Conservation (phyloP, 805 yeast species). For the Naumovozyma dairenensis region DNA sequence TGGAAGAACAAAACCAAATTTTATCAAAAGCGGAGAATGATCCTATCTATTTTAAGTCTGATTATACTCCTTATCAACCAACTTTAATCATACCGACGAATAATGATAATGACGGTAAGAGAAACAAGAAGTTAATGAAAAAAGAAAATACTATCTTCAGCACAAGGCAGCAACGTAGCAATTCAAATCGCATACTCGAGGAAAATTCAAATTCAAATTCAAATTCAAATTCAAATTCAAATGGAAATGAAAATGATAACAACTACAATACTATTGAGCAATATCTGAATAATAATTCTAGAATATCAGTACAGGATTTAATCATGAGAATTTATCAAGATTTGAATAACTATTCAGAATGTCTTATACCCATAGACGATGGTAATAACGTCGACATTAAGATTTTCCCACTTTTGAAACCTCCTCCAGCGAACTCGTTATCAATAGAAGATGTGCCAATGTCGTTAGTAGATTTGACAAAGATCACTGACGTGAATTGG, state of each 20-base stretch:
- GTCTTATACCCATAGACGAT: conserved; percentile 85
- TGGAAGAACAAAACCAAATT: conserved; percentile 81
- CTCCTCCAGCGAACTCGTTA: conserved; percentile 61
- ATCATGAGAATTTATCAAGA: conserved; percentile 91
- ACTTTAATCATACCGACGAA: background rate
- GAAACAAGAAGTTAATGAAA: background rate
- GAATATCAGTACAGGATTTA: conserved; percentile 56
- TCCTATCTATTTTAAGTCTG: conserved; percentile 15
- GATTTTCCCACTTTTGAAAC: conserved; percentile 77
- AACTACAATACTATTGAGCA: background rate
- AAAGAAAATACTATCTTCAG: no score
- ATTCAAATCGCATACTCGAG: no score
- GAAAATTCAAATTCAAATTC: no score
- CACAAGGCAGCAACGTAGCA: no score
- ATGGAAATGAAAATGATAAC: background rate
- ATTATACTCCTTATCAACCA: conserved; percentile 1
- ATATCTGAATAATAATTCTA: conserved; percentile 8
- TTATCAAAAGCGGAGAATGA: conserved; percentile 48
- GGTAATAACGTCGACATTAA: conserved; percentile 89
- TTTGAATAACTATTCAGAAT: conserved; percentile 88
- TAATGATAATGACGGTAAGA: no score
- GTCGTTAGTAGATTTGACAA: conserved; percentile 65
- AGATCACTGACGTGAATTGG: conserved; percentile 84
- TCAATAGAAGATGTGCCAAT: conserved; percentile 84
- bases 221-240: background rate